phyloP scores from a whole-genome alignment of 1,139 yeast genomes.

The Suhomyces yuchorum region DNA sequence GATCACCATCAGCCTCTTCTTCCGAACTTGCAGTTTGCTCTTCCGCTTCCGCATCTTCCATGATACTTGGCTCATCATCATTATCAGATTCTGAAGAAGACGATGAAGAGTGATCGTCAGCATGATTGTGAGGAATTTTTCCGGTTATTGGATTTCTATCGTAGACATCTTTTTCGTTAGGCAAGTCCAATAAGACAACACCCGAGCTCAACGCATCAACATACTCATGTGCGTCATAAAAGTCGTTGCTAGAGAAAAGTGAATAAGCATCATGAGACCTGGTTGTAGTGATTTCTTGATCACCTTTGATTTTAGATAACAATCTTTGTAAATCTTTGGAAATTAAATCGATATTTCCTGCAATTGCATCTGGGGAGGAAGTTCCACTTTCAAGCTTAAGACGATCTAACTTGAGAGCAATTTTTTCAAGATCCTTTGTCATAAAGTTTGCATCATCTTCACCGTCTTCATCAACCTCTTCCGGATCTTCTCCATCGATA shows the following conservation, averaged over 20 bases:
- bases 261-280: slow-evolving; percentile 29
- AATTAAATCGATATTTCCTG: slow-evolving; percentile 17
- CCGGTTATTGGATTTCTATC: slow-evolving; percentile 10
- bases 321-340: slow-evolving; percentile 23
- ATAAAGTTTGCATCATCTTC: slow-evolving; percentile 15
- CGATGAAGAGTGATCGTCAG: slow-evolving; percentile 17
- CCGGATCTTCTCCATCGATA: slow-evolving; percentile 9
- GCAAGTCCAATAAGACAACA: slow-evolving; percentile 35
- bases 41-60: slow-evolving; percentile 1
- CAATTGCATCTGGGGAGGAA: slow-evolving; percentile 16
- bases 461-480: slow-evolving; percentile 9
- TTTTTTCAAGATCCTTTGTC: slow-evolving; percentile 20
- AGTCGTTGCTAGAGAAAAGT: slow-evolving; percentile 44
- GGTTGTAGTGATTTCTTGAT: slow-evolving; percentile 2
- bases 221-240: slow-evolving; percentile 68
- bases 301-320: slow-evolving; percentile 19
- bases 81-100: slow-evolving; percentile 17
- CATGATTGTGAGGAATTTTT: slow-evolving; percentile 21
- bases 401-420: slow-evolving; percentile 27
- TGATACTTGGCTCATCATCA: background rate
- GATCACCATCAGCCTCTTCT: slow-evolving; percentile 27
- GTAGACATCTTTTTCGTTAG: slow-evolving; percentile 10
- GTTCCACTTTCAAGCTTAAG: slow-evolving; percentile 21
- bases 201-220: slow-evolving; percentile 41
- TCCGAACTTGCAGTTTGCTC: slow-evolving; percentile 5